phyloP scores from a whole-genome alignment of 495 filamentous ascomycete genomes.

The Daldinia concentrica region DNA sequence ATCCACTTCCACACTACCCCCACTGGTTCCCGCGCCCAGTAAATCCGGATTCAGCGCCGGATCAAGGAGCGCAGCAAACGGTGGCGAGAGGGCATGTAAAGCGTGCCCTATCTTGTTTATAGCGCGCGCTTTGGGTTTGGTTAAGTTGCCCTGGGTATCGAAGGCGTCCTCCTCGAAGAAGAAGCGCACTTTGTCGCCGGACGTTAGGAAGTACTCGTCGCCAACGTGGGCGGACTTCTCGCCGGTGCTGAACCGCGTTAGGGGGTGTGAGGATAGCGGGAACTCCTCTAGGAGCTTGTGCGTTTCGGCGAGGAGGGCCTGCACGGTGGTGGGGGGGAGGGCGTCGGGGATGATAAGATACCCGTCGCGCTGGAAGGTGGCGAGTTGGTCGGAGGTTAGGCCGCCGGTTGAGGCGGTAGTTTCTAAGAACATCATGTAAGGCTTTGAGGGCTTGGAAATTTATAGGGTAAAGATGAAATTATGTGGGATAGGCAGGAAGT shows the following conservation, averaged over 20 bases:
- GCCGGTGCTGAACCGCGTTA: conserved; percentile 92
- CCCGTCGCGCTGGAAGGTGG: conserved; percentile 79
- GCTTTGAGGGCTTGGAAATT: neutral
- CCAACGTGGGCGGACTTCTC: conserved; percentile 78
- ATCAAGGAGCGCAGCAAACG: conserved; percentile 71
- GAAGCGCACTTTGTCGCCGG: conserved; percentile 90
- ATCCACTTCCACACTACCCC: conserved; percentile 16
- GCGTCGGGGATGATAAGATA: conserved; percentile 89
- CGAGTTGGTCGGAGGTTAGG: conserved; percentile 76
- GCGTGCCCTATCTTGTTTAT: conserved; percentile 98
- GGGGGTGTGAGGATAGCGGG: conserved; percentile 79
- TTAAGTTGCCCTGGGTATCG: conserved; percentile 63
- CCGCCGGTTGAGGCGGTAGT: conserved; percentile 48
- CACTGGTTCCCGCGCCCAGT: conserved; percentile 39
- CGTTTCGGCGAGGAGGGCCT: conserved; percentile 77
- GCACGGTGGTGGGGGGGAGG: conserved; percentile 69
- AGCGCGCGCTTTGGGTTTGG: conserved; percentile 79
- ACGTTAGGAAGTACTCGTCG: conserved; percentile 91
- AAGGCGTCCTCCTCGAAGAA: conserved; percentile 96
- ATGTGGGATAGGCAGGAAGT: neutral
- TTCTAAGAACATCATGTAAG: conserved; percentile 26
- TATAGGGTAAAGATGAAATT: neutral
- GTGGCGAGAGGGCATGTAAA: conserved; percentile 77
- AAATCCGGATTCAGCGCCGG: conserved; percentile 53
- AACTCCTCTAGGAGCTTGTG: conserved; percentile 77